phyloP scores from a whole-genome alignment of 2,329 filamentous ascomycete species.

The Sordariomycetes sp. region DNA sequence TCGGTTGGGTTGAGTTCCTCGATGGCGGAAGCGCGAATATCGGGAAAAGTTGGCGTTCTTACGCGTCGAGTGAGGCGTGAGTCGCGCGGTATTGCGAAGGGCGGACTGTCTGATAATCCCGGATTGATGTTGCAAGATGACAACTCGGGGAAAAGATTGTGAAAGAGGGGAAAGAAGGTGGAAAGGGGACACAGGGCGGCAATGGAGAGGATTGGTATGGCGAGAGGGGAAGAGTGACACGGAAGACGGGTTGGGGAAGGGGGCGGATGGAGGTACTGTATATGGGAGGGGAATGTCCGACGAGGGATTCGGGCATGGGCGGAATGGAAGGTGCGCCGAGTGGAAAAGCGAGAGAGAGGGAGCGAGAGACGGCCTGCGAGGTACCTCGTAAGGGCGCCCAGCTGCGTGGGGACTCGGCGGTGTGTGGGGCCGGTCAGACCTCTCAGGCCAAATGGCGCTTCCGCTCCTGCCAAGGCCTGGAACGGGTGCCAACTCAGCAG shows the following conservation, averaged over 20 bases:
- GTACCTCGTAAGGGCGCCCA: too few species aligned
- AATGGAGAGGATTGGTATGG: constrained; percentile 7
- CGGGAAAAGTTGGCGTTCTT: not conserved
- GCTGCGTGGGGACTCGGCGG: constrained; percentile 4
- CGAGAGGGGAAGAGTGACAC: constrained; percentile 5
- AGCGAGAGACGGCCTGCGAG: too few species aligned
- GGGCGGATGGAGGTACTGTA: constrained; percentile 9
- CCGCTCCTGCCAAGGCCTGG: constrained; percentile 1
- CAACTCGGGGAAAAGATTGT: constrained; percentile 4
- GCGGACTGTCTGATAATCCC: not conserved
- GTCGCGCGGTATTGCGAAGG: constrained; percentile 7
- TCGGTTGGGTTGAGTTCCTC: not conserved
- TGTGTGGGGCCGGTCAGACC: constrained; percentile 1
- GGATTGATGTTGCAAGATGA: constrained; percentile 5
- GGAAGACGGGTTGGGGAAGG: constrained; percentile 5
- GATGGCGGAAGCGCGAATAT: not conserved
- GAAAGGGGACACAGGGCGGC: constrained; percentile 5
- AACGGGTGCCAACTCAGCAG: constrained; percentile 5
- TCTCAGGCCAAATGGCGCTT: constrained; percentile 1
- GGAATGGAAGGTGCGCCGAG: constrained; percentile 10
- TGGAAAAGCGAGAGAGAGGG: constrained; percentile 13
- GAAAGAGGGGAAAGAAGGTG: constrained; percentile 7
- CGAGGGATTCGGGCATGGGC: constrained; percentile 5
- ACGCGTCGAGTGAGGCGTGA: constrained; percentile 2
- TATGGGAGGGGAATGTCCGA: constrained; percentile 1